These are phyloP conservation scores for Aspergillus pseudoterreus DNA, from an alignment of 2,329 filamentous ascomycete species.

Conservation along the genomic window DNA sequence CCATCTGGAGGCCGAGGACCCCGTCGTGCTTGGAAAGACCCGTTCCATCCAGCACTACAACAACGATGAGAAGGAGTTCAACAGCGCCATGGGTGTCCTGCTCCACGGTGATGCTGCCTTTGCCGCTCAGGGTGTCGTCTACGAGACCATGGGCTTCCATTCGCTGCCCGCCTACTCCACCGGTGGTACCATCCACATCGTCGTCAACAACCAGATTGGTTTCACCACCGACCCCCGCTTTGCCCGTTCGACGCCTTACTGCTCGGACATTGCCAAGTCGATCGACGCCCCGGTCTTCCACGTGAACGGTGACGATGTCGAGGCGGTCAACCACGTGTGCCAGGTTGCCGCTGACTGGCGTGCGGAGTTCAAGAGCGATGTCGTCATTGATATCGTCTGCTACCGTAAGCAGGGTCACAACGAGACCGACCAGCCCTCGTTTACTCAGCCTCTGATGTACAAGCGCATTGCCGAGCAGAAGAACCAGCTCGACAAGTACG, in stretches of 20 bases:
- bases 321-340: constrained; percentile 97
- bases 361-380: constrained; percentile 96
- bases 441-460: constrained; percentile 99
- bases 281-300: constrained; percentile 99
- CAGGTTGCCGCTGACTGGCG: constrained; percentile 97
- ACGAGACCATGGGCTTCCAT: constrained; percentile 98
- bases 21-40: constrained; percentile 95
- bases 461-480: constrained; percentile 87
- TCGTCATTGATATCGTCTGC: constrained; percentile 96
- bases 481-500: constrained; percentile 83
- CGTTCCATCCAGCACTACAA: constrained; percentile 99
- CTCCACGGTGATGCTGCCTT: constrained; percentile 97
- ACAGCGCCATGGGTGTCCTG: constrained; percentile 89
- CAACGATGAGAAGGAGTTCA: constrained; percentile 85
- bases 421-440: constrained; percentile 98
- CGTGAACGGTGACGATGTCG: constrained; percentile 97
- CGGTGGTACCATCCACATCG: constrained; percentile 91
- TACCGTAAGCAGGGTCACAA: constrained; percentile 99
- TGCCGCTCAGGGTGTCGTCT: constrained; percentile 93
- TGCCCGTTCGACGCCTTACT: constrained; percentile 95
- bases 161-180: constrained; percentile 94
- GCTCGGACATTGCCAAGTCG: constrained; percentile 97
- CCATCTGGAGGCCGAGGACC: constrained; percentile 96
- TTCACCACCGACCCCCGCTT: constrained; percentile 99
- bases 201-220: constrained; percentile 99